Conservation (phyloP, 805 yeast species). For the Henningerozyma blattae region DNA sequence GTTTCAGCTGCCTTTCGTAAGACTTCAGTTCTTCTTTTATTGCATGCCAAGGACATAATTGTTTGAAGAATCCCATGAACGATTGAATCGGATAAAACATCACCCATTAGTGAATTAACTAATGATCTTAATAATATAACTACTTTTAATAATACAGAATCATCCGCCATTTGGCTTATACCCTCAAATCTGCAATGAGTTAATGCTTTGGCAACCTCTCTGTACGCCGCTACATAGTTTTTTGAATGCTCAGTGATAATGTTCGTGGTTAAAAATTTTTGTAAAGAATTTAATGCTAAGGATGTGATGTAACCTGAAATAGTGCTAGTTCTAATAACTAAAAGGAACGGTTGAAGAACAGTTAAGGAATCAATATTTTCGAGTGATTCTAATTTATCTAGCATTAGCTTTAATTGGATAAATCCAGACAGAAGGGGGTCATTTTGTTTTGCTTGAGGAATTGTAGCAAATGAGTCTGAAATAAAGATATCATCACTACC, state of each 20-base stretch:
- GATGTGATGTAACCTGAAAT: conserved; percentile 78
- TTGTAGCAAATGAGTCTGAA: conserved; percentile 24
- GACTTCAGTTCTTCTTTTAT: conserved; percentile 80
- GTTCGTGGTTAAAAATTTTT: conserved; percentile 57
- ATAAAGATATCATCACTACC: conserved; percentile 29
- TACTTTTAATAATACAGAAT: conserved; percentile 73
- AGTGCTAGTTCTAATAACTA: conserved; percentile 66
- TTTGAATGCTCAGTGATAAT: conserved; percentile 44
- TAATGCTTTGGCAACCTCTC: conserved; percentile 39
- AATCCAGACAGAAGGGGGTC: conserved; percentile 67
- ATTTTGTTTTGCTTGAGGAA: conserved; percentile 1
- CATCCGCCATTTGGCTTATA: conserved; percentile 81
- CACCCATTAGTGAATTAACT: conserved; percentile 50
- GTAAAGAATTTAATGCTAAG: conserved; percentile 59
- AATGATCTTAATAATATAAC: conserved; percentile 50
- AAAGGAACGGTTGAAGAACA: conserved; percentile 70
- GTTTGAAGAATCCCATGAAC: conserved; percentile 82
- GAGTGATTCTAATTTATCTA: conserved; percentile 41
- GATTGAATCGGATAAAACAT: conserved; percentile 58
- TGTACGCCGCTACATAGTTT: conserved; percentile 46
- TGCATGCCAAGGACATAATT: conserved; percentile 79
- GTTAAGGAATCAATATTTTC: conserved; percentile 55
- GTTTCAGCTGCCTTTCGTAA: conserved; percentile 78
- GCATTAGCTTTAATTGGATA: conserved; percentile 58
- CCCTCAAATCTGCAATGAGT: conserved; percentile 93